Evolutionary conservation across 768 basidiomycete genomes (phyloP).

Genomic region (Ramaria sp.): DNA sequence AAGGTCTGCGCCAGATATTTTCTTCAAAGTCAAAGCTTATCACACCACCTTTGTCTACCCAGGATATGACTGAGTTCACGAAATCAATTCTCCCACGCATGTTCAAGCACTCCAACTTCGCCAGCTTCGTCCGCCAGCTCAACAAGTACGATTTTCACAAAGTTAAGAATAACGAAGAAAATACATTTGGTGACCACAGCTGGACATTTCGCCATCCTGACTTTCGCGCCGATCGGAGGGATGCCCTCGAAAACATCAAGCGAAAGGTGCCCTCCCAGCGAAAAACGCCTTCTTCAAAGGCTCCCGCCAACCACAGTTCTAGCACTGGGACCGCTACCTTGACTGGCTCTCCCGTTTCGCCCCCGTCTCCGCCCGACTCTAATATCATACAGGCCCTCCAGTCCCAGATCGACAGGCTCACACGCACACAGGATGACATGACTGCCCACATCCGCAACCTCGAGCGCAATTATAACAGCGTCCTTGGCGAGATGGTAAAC

Average conservation of each 20-base stretch:
- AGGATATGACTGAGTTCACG: slow-evolving; percentile 95
- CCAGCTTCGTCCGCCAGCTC: slow-evolving; percentile 82
- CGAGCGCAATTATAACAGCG: slow-evolving; percentile 54
- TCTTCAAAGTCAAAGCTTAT: background rate
- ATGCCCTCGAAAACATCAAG: slow-evolving; percentile 46
- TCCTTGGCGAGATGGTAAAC: slow-evolving; percentile 59
- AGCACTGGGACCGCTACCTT: background rate
- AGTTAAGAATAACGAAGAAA: slow-evolving; percentile 31
- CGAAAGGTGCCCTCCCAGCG: slow-evolving; percentile 21
- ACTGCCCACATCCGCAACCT: slow-evolving; percentile 42
- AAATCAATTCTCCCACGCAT: slow-evolving; percentile 82
- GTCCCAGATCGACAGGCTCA: slow-evolving; percentile 36
- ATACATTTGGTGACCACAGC: slow-evolving; percentile 20
- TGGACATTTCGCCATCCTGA: slow-evolving; percentile 30
- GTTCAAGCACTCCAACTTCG: slow-evolving; percentile 95
- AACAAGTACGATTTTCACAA: slow-evolving; percentile 98
- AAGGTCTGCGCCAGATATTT: slow-evolving; percentile 33
- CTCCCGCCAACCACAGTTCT: background rate
- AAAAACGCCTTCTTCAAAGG: slow-evolving; percentile 7
- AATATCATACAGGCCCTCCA: slow-evolving; percentile 25
- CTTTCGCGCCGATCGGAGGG: slow-evolving; percentile 44
- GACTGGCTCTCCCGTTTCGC: slow-evolving; percentile 14
- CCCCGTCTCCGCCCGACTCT: slow-evolving; percentile 18
- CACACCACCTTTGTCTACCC: too few relatives aligned
- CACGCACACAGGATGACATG: slow-evolving; percentile 39